Conservation (phyloP, 176 grass and related monocot species). For the bread wheat (Triticum aestivum) region DNA sequence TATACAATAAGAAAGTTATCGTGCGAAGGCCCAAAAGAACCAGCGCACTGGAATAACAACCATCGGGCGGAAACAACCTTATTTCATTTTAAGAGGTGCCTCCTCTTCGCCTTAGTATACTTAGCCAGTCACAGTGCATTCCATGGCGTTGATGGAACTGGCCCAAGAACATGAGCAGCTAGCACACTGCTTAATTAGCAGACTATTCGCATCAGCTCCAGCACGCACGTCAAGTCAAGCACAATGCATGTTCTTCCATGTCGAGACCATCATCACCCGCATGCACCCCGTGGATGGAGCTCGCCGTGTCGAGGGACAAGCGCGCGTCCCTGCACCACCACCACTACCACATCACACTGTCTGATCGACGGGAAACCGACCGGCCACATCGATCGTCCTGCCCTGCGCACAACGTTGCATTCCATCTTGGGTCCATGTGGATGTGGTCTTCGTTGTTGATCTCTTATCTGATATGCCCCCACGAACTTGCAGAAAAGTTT, state of each 20-base stretch:
- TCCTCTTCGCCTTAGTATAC: too few species aligned
- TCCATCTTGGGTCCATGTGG: neutral
- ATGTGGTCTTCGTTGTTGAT: neutral
- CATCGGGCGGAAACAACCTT: too few species aligned
- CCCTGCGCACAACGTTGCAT: slow-evolving; percentile 17
- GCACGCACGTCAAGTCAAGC: slow-evolving; percentile 10
- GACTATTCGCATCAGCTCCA: slow-evolving; percentile 36
- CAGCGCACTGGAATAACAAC: too few species aligned
- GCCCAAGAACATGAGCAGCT: slow-evolving; percentile 6
- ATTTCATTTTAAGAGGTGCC: too few species aligned
- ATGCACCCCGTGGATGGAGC: neutral
- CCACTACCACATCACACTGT: neutral
- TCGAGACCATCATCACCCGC: neutral
- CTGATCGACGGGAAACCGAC: neutral
- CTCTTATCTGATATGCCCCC: neutral
- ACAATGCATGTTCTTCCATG: neutral
- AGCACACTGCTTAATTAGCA: neutral
- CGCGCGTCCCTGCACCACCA: neutral
- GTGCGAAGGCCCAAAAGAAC: too few species aligned
- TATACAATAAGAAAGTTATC: too few species aligned
- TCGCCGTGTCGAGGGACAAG: slow-evolving; percentile 1
- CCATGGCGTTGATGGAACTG: neutral
- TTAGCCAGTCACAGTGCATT: neutral
- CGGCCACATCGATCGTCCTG: neutral
- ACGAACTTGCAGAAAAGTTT: neutral